phyloP scores from a whole-genome alignment of 78 protist genomes.

The Dictyostelium purpureum region DNA sequence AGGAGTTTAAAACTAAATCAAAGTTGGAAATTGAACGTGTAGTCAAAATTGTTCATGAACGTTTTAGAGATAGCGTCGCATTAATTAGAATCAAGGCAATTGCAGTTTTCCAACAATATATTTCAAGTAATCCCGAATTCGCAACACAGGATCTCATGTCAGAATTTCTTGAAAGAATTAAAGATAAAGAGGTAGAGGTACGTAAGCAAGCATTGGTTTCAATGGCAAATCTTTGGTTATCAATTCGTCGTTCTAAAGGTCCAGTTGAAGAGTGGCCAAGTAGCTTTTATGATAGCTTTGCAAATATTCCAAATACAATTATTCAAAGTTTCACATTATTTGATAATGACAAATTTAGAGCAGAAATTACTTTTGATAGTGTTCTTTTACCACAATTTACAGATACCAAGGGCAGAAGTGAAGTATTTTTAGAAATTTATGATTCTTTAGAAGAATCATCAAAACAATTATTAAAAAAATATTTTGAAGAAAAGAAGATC shows the following conservation, averaged over 20 bases:
- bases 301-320: conserved; percentile 24
- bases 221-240: conserved; percentile 19
- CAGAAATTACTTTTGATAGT: conserved; percentile 43
- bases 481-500: conserved; percentile 29
- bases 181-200: conserved; percentile 36
- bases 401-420: not conserved
- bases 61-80: conserved; percentile 24
- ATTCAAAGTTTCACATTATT: not conserved
- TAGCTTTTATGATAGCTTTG: not conserved
- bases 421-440: conserved; percentile 38
- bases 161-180: conserved; percentile 18
- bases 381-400: not conserved
- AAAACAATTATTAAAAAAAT: not conserved
- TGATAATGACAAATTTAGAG: conserved; percentile 41
- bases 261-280: conserved; percentile 5
- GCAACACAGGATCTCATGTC: not conserved
- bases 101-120: not conserved
- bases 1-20: not conserved
- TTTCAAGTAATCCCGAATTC: not conserved
- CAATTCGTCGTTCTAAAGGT: conserved; percentile 16
- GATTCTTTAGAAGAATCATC: not conserved
- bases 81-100: conserved; percentile 20
- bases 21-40: not conserved
- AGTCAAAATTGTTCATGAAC: not conserved
- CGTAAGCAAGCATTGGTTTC: conserved; percentile 31